These are phyloP conservation scores for Ananas comosus DNA, from an alignment of 176 grass and related monocot genomes.

Conservation along the genomic window DNA sequence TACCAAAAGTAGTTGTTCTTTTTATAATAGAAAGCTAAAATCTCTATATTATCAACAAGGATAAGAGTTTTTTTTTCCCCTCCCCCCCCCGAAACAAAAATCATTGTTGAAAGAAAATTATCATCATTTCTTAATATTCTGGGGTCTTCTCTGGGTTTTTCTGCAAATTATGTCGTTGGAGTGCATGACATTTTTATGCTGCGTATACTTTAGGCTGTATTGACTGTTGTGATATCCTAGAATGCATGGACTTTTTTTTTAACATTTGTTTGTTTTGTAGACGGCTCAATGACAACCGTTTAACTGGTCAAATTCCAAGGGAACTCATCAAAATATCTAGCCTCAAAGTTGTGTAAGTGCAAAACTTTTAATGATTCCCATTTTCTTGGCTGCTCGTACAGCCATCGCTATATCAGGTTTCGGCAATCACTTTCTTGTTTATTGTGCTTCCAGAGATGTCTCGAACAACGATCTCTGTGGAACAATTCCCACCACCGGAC, in stretches of 20 bases:
- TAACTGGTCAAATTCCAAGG: conserved; percentile 57
- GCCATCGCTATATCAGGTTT: conserved; percentile 4
- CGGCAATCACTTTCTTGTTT: conserved; percentile 16
- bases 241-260: neutral
- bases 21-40: no score
- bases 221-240: neutral
- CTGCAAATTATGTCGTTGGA: neutral
- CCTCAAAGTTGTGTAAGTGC: conserved; percentile 75
- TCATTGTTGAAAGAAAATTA: no score
- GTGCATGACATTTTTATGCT: neutral
- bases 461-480: conserved; percentile 69
- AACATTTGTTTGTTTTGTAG: conserved; percentile 22
- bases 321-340: conserved; percentile 40
- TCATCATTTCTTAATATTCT: neutral
- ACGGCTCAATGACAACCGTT: conserved; percentile 49
- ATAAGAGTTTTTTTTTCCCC: no score
- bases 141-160: neutral
- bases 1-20: no score
- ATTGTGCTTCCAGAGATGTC: conserved; percentile 46
- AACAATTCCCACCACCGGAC: conserved; percentile 64
- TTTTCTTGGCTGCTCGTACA: neutral
- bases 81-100: no score
- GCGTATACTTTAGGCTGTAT: neutral
- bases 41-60: no score
- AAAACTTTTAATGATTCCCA: neutral